These are phyloP conservation scores for Corrigiola litoralis DNA, from an alignment of 179 eudicot genomes.

Conservation along the genomic window DNA sequence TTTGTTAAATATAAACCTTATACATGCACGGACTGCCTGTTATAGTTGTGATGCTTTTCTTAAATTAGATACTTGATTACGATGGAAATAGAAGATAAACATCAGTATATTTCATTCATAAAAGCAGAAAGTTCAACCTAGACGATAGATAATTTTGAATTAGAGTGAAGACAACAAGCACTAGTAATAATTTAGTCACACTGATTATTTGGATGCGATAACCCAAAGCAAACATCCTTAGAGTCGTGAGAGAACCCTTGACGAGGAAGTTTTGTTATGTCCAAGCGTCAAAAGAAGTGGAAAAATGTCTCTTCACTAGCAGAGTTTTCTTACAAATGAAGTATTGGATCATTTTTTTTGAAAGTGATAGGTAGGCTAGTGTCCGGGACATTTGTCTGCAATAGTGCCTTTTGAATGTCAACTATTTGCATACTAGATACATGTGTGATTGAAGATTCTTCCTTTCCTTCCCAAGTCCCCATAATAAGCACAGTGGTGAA, in stretches of 20 bases:
- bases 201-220: neutral
- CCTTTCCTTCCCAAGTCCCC: neutral
- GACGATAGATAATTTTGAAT: neutral
- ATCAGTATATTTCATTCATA: too few species aligned
- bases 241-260: neutral
- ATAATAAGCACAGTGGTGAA: neutral
- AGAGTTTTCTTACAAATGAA: too few species aligned
- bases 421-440: neutral
- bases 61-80: neutral
- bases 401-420: neutral
- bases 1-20: neutral
- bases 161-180: neutral
- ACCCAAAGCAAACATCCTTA: neutral
- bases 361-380: neutral
- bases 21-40: neutral
- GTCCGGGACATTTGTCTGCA: neutral
- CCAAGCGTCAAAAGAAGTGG: too few species aligned
- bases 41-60: neutral
- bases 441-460: neutral
- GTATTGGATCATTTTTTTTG: too few species aligned
- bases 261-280: neutral
- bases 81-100: neutral
- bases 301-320: too few species aligned
- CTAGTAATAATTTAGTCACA: too few species aligned
- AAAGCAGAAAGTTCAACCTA: neutral